Conservation (phyloP, 2,329 filamentous ascomycete species). For the Clarireedia monteithiana region DNA sequence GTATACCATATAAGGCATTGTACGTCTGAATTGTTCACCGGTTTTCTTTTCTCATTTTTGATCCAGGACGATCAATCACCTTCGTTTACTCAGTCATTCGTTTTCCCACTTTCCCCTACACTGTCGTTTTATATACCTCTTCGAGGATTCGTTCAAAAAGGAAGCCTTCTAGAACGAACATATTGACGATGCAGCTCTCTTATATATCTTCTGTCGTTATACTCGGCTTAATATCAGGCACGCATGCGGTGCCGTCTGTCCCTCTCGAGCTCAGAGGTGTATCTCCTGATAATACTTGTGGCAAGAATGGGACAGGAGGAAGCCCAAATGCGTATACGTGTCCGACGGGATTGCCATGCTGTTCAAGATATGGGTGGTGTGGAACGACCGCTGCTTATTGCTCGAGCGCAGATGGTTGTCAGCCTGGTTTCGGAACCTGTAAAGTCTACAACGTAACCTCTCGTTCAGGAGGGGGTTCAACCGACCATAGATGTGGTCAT, state of each 20-base stretch:
- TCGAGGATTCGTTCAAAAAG: neutral
- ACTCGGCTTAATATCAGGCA: neutral
- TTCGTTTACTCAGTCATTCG: neutral
- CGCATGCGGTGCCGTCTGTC: neutral
- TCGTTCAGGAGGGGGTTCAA: constrained; percentile 29
- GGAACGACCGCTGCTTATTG: constrained; percentile 9
- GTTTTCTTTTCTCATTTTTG: neutral
- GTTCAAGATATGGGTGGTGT: constrained; percentile 22
- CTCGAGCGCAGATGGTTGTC: constrained; percentile 14
- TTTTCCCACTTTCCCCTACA: neutral
- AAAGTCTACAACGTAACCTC: constrained; percentile 37
- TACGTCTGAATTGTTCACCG: neutral
- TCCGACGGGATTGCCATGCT: constrained; percentile 20
- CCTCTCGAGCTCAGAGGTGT: neutral
- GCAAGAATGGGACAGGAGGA: constrained; percentile 2
- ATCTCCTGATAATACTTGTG: constrained; percentile 16
- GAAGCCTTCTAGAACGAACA: neutral
- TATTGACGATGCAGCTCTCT: neutral
- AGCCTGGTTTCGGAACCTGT: constrained; percentile 13
- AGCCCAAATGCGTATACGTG: constrained; percentile 20
- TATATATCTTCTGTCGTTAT: neutral
- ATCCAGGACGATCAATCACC: neutral
- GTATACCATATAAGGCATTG: neutral
- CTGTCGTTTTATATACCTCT: neutral
- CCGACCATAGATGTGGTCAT: constrained; percentile 39